phyloP scores from a whole-genome alignment of 805 yeast species.

The Lachancea sp. region DNA sequence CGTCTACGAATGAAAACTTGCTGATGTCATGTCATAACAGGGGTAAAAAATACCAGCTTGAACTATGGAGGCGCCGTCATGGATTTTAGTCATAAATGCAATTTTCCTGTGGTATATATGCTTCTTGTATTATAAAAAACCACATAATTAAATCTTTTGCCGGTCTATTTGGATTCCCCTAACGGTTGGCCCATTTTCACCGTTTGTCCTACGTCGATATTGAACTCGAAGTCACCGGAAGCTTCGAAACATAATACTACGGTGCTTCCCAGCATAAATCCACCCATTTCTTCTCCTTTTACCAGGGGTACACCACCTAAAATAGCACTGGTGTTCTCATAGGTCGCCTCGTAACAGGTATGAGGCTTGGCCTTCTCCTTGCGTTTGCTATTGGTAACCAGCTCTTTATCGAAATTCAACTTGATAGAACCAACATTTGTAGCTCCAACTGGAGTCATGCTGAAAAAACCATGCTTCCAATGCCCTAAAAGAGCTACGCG shows the following conservation, averaged over 20 bases:
- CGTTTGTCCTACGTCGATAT: constrained; percentile 61
- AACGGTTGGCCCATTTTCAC: constrained; percentile 81
- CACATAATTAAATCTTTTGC: neutral
- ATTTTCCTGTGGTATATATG: neutral
- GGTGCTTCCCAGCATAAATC: constrained; percentile 91
- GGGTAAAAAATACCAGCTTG: constrained; percentile 22
- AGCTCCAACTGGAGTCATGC: constrained; percentile 99
- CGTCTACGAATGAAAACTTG: constrained; percentile 3
- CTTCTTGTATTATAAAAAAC: neutral
- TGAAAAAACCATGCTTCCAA: constrained; percentile 95
- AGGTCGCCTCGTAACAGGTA: constrained; percentile 91
- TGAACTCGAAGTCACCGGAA: constrained; percentile 70
- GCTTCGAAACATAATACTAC: constrained; percentile 97
- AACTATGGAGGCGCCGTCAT: constrained; percentile 24
- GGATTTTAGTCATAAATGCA: constrained; percentile 4
- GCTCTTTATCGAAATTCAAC: constrained; percentile 83
- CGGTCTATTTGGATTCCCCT: constrained; percentile 38
- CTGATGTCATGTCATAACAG: constrained; percentile 11
- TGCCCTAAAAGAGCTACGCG: constrained; percentile 91
- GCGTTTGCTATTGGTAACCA: constrained; percentile 70
- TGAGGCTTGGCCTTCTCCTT: constrained; percentile 49
- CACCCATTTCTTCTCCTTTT: constrained; percentile 95
- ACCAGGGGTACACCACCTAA: constrained; percentile 83
- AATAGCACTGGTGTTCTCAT: constrained; percentile 65
- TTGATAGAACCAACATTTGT: constrained; percentile 96